These are phyloP conservation scores for Stellera chamaejasme DNA, from an alignment of 345 rosid species.

Conservation along the genomic window DNA sequence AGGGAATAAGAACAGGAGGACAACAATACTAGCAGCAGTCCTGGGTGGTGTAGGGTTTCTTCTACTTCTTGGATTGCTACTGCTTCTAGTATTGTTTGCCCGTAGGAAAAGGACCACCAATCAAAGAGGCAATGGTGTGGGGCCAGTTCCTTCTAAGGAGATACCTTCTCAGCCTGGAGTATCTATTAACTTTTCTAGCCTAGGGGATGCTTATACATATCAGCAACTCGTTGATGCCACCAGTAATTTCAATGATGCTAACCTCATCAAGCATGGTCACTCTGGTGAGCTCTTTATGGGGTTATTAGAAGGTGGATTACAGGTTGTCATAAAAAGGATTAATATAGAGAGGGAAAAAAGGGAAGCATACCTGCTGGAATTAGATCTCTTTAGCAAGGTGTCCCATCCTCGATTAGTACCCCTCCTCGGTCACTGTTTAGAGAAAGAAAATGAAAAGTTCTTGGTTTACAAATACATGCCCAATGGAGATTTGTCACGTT, in stretches of 20 bases:
- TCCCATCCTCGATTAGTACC: conserved; percentile 78
- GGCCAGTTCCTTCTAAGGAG: conserved; percentile 43
- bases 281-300: conserved; percentile 88
- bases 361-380: conserved; percentile 58
- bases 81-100: conserved; percentile 35
- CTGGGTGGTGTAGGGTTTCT: conserved; percentile 58
- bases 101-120: conserved; percentile 32
- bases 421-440: conserved; percentile 77
- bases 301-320: conserved; percentile 47
- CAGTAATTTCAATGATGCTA: conserved; percentile 51
- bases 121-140: conserved; percentile 45
- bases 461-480: conserved; percentile 86
- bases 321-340: conserved; percentile 65
- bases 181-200: conserved; percentile 44
- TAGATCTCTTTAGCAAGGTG: conserved; percentile 78
- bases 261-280: conserved; percentile 84
- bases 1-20: conserved; percentile 34
- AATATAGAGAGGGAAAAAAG: conserved; percentile 39
- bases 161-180: conserved; percentile 38
- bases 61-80: conserved; percentile 27
- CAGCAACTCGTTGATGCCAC: conserved; percentile 78
- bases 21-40: conserved; percentile 51
- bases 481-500: conserved; percentile 70
- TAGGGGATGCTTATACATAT: conserved; percentile 69
- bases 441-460: conserved; percentile 71